phyloP scores from a whole-genome alignment of 208 protist species.

The Trypanosoma cruzi region DNA sequence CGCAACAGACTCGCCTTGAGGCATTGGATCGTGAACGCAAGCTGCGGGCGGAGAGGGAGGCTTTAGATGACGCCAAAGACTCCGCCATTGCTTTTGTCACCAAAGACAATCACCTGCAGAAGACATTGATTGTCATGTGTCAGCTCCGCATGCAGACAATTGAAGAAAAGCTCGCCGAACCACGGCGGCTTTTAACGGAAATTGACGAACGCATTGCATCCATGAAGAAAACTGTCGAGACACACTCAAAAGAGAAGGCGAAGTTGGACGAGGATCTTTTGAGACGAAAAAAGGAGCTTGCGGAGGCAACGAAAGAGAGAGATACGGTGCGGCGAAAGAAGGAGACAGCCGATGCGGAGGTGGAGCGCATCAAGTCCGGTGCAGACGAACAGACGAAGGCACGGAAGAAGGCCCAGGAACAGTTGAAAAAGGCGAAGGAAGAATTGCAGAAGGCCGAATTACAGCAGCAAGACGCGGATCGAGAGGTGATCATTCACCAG shows the following conservation, averaged over 20 bases:
- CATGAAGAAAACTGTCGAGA: constrained; percentile 59
- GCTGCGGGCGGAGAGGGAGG: constrained; percentile 94
- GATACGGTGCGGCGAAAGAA: constrained; percentile 63
- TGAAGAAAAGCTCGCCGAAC: constrained; percentile 79
- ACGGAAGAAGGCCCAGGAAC: constrained; percentile 71
- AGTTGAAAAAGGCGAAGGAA: constrained; percentile 85
- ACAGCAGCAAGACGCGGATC: constrained; percentile 85
- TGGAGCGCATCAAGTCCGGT: constrained; percentile 76
- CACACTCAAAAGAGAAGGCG: constrained; percentile 39
- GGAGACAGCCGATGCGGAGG: constrained; percentile 63
- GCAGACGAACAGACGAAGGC: constrained; percentile 65
- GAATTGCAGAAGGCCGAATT: constrained; percentile 71
- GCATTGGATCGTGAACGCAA: constrained; percentile 94
- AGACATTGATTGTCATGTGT: constrained; percentile 90
- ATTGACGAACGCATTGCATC: constrained; percentile 66
- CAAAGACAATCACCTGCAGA: constrained; percentile 93
- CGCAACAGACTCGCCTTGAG: constrained; percentile 93
- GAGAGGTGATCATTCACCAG: constrained; percentile 81
- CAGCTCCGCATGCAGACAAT: constrained; percentile 87
- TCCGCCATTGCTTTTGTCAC: constrained; percentile 95
- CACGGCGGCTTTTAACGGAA: constrained; percentile 57
- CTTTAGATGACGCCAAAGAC: constrained; percentile 93
- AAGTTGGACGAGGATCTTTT: constrained; percentile 52
- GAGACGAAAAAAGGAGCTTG: constrained; percentile 67
- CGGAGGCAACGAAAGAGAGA: constrained; percentile 53